Percentiles rank a stretch among this genome's conserved stretches.
Conservation (phyloP, 2,329 filamentous ascomycete species). For the Cercospora zeae-maydis region DNA sequence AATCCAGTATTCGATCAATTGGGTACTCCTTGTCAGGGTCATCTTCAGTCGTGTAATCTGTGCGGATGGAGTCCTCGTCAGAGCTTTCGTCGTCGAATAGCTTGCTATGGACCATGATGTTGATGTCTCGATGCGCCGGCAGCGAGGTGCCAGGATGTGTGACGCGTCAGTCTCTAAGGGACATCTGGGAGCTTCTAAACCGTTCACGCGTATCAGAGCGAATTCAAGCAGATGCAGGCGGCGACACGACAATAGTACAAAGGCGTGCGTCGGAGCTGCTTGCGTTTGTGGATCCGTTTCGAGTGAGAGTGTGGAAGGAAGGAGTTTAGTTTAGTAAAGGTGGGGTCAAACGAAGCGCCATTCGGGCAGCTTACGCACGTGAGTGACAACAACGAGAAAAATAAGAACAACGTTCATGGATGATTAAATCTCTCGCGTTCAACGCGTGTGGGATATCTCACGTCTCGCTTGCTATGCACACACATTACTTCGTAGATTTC, state of each 20-base stretch:
- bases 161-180: not conserved
- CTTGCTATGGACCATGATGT: not conserved
- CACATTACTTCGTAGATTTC: slow-evolving; percentile 22
- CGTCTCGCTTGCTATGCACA: slow-evolving; percentile 25
- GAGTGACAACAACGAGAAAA: not conserved
- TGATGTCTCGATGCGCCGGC: not conserved
- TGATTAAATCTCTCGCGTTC: not conserved
- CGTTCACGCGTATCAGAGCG: not conserved
- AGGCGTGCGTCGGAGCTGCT: not conserved
- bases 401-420: not conserved
- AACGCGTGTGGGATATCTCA: slow-evolving; percentile 18
- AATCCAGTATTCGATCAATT: slow-evolving; percentile 33
- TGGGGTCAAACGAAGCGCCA: not conserved
- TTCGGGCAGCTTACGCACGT: too few relatives aligned
- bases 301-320: not conserved
- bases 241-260: not conserved
- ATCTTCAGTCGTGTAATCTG: slow-evolving; percentile 27
- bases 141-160: not conserved
- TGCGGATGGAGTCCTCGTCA: slow-evolving; percentile 30
- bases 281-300: not conserved
- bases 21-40: slow-evolving; percentile 27
- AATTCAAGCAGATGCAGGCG: not conserved
- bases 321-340: not conserved
- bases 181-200: not conserved
- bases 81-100: slow-evolving; percentile 21